Percentiles rank a stretch among this genome's conserved stretches.
Evolutionary conservation across 306 rosid genomes (phyloP).

Genomic region (Fragaria vesca): DNA sequence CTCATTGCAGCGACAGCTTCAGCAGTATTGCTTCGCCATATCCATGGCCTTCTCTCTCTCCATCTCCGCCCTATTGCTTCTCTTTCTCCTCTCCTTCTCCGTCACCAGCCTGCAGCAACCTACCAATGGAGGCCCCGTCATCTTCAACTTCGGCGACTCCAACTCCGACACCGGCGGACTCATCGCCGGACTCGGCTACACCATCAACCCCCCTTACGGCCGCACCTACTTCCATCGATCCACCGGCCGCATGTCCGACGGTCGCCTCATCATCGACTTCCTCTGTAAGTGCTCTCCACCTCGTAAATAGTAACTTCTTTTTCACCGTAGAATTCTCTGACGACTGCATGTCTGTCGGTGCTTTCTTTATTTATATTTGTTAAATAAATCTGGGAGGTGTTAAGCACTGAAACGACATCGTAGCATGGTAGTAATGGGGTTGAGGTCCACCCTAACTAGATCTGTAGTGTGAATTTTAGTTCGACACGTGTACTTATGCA

Average conservation of each 20-base stretch:
- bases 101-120: constrained; percentile 20
- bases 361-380: background rate
- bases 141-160: constrained; percentile 91
- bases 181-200: constrained; percentile 82
- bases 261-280: constrained; percentile 74
- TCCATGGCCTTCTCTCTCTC: constrained; percentile 4
- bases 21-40: background rate
- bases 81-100: constrained; percentile 13
- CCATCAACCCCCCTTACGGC: constrained; percentile 70
- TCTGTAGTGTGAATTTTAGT: background rate
- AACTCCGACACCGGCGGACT: constrained; percentile 99
- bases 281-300: constrained; percentile 52
- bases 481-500: background rate
- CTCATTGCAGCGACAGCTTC: background rate
- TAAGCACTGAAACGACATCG: background rate
- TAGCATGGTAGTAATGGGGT: background rate
- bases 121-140: constrained; percentile 27
- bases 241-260: constrained; percentile 86
- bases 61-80: constrained; percentile 6
- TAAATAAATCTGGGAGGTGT: background rate
- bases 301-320: background rate
- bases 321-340: background rate
- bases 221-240: constrained; percentile 76
- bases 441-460: background rate
- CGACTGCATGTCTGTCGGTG: background rate